These are phyloP conservation scores for Curvularia verruculosa DNA, from an alignment of 2,329 filamentous ascomycete species.

Conservation along the genomic window DNA sequence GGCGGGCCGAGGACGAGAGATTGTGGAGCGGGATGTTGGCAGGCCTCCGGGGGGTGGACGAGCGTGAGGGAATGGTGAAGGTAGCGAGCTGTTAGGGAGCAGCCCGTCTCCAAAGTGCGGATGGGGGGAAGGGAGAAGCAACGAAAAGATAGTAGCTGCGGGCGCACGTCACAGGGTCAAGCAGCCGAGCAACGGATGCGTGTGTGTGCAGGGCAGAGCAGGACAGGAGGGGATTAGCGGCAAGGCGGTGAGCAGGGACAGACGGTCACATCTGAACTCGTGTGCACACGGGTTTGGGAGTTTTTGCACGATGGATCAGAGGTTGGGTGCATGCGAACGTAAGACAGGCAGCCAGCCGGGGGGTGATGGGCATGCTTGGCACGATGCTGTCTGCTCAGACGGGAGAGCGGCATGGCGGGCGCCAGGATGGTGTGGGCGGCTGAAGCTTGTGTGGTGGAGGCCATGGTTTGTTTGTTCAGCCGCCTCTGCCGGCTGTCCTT, in stretches of 20 bases:
- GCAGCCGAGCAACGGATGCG: constrained; percentile 24
- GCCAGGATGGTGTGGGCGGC: neutral
- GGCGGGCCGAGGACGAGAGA: constrained; percentile 59
- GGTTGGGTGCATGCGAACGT: constrained; percentile 28
- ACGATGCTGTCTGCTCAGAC: constrained; percentile 2
- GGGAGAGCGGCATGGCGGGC: constrained; percentile 3
- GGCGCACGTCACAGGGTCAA: constrained; percentile 44
- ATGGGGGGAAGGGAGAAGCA: constrained; percentile 27
- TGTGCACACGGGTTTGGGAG: constrained; percentile 30
- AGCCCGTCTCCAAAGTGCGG: constrained; percentile 44
- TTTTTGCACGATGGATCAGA: constrained; percentile 29
- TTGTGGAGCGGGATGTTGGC: constrained; percentile 89
- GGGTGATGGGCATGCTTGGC: constrained; percentile 11
- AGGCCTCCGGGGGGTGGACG: constrained; percentile 68
- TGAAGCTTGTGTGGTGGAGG: neutral
- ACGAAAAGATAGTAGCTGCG: constrained; percentile 29
- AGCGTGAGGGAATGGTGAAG: constrained; percentile 82
- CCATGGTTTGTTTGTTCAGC: neutral
- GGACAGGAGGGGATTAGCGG: constrained; percentile 23
- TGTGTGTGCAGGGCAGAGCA: neutral
- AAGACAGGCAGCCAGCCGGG: constrained; percentile 10
- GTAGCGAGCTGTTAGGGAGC: constrained; percentile 64
- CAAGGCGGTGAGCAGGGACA: constrained; percentile 38
- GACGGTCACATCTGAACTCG: constrained; percentile 41
- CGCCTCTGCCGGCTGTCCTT: no score